These are phyloP conservation scores for Pyrenula massariospora DNA, from an alignment of 495 filamentous ascomycete species.

Conservation along the genomic window DNA sequence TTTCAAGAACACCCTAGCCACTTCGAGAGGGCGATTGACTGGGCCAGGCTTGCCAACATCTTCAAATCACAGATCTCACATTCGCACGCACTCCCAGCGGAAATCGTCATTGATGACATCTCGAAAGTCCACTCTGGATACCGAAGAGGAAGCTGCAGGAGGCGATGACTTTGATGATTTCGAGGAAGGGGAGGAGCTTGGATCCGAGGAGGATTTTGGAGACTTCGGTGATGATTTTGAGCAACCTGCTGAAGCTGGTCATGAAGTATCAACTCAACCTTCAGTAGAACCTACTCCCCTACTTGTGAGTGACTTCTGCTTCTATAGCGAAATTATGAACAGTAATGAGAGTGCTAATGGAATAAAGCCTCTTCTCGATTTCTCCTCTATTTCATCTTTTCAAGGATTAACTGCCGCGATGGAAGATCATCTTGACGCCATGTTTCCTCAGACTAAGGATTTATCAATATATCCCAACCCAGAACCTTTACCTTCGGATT, in stretches of 20 bases:
- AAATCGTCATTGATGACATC: constrained; percentile 7
- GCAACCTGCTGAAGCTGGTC: constrained; percentile 40
- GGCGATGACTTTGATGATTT: constrained; percentile 87
- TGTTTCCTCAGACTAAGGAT: constrained; percentile 35
- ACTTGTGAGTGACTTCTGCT: constrained; percentile 33
- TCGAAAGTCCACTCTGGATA: constrained; percentile 9
- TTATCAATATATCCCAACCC: constrained; percentile 24
- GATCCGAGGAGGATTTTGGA: constrained; percentile 61
- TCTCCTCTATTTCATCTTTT: constrained; percentile 46
- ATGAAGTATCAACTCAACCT: constrained; percentile 26
- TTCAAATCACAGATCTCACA: constrained; percentile 22
- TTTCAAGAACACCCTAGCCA: constrained; percentile 15
- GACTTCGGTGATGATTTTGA: constrained; percentile 87
- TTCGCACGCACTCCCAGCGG: constrained; percentile 13
- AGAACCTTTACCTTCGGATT: constrained; percentile 28
- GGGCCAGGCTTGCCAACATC: constrained; percentile 41
- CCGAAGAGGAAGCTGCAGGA: constrained; percentile 26
- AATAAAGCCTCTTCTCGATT: constrained; percentile 60
- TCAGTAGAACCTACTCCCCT: constrained; percentile 23
- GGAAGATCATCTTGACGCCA: constrained; percentile 36
- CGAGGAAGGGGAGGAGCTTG: constrained; percentile 64
- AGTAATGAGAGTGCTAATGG: not conserved
- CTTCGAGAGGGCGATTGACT: constrained; percentile 42
- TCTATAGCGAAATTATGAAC: not conserved
- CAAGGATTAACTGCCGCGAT: constrained; percentile 32